Percentiles rank a stretch among this genome's conserved stretches.
phyloP scores from a whole-genome alignment of 2,329 filamentous ascomycete genomes.

The Aspergillus caelatus region DNA sequence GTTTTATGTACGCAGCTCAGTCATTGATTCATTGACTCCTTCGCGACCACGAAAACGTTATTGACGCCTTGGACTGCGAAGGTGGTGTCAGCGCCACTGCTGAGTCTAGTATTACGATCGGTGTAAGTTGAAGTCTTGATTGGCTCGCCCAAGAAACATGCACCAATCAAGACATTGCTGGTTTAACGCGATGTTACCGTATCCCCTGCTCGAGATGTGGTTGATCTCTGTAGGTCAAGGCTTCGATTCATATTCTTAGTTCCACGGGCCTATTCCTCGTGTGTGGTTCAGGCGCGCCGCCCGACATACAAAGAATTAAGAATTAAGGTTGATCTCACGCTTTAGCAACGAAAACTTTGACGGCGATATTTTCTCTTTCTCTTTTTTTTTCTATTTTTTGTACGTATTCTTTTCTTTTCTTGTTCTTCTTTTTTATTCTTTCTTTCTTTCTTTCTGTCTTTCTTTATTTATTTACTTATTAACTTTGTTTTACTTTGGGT shows the following conservation, averaged over 20 bases:
- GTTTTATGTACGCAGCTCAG: background rate
- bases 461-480: no score
- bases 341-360: background rate
- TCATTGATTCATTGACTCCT: background rate
- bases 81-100: background rate
- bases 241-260: background rate
- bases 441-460: no score
- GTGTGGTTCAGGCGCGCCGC: background rate
- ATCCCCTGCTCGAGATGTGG: background rate
- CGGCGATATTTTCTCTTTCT: no score
- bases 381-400: background rate
- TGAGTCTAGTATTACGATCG: background rate
- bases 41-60: background rate
- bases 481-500: background rate
- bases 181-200: constrained; percentile 11
- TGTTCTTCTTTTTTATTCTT: no score
- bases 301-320: background rate
- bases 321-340: constrained; percentile 3
- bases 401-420: background rate
- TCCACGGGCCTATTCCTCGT: background rate
- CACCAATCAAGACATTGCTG: background rate
- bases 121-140: background rate
- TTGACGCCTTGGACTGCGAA: background rate
- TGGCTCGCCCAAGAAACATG: background rate
- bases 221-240: background rate